Evolutionary conservation across 768 basidiomycete genomes (phyloP), one percentile per base, ranked within the genome.

Genomic region (Pleurotus djamor): DNA sequence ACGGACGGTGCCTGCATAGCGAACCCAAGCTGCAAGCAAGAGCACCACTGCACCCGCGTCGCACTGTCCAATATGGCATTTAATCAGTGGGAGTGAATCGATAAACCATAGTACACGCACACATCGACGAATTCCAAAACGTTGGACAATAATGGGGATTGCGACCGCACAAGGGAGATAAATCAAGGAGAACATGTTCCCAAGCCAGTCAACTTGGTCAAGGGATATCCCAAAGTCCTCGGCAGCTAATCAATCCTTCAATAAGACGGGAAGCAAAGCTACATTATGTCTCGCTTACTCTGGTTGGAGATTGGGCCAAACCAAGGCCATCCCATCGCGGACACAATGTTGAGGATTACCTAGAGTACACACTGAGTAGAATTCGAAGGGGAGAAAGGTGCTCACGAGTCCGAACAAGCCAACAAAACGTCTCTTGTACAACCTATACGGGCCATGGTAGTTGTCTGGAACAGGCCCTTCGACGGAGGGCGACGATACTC

Each of bases 221-320:
- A 92, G 72, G 0, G 86, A 82, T 61, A 92, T 83, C n/a, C 76
- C 73, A 63, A 92, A 92, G 38, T 89, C 84, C 3, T 66, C 64
- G 9, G 83, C 80, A 64, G 81, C 89, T 92, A 62, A 35, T 45
- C n/a, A 61, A 47, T n/a, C 38, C 43, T 28, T 5, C 37, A 48
- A 50, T 33, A 33, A 4, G n/a, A 14, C 6, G 9, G 21, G 35
- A 10, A 50, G 33, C 43, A 43, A 28, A 60, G 12, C 44, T 37
- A 35, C 10, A 34, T 38, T 21, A 34, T n/a, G 12, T 61, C 13
- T 5, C 10, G 61, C 77, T 45, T 50, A 92, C 91, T 77, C 64
- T 86, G 69, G 44, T 84, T 85, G 0, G 92, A 76, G 57, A 95
- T 93, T 3, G 92, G 89, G 3, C 92, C 91, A 65, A 94, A 94